Conservation (phyloP, 208 protist species). For the Crithidia brevicula region DNA sequence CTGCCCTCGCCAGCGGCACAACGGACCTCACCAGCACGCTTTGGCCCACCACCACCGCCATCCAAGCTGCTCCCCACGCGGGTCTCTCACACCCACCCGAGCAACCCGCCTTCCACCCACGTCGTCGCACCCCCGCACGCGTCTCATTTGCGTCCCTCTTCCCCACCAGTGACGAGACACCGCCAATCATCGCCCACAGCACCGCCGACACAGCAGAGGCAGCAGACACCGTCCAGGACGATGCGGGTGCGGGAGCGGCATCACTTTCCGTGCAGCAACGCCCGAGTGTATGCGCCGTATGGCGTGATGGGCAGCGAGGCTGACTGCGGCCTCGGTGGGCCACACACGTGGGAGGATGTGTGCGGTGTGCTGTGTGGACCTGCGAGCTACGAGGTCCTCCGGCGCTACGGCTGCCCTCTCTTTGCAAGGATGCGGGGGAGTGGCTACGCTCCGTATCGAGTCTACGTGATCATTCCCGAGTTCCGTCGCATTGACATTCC, state of each 20-base stretch:
- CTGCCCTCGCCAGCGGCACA: no score
- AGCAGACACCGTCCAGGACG: no score
- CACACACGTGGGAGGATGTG: slow-evolving; percentile 50
- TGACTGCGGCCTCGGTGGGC: slow-evolving; percentile 36
- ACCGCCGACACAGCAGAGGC: no score
- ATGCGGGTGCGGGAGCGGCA: slow-evolving; percentile 51
- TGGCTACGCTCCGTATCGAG: slow-evolving; percentile 38
- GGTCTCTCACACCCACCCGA: not conserved
- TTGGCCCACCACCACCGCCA: not conserved
- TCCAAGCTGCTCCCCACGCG: not conserved
- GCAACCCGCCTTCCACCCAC: no score
- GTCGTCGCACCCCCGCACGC: not conserved
- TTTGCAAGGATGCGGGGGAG: slow-evolving; percentile 39
- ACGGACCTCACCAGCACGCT: not conserved
- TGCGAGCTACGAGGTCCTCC: slow-evolving; percentile 51
- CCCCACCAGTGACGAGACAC: not conserved
- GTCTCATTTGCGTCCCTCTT: not conserved
- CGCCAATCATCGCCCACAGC: not conserved
- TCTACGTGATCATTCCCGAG: slow-evolving; percentile 56
- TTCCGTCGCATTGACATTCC: slow-evolving; percentile 33
- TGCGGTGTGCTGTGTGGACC: slow-evolving; percentile 56
- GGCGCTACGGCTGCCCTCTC: slow-evolving; percentile 56
- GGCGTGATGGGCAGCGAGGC: slow-evolving; percentile 52
- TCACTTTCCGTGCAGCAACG: slow-evolving; percentile 54
- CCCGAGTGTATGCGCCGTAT: slow-evolving; percentile 46